phyloP scores from a whole-genome alignment of 1,284 basidiomycete genomes.

The Sanghuangporus sanghuang region DNA sequence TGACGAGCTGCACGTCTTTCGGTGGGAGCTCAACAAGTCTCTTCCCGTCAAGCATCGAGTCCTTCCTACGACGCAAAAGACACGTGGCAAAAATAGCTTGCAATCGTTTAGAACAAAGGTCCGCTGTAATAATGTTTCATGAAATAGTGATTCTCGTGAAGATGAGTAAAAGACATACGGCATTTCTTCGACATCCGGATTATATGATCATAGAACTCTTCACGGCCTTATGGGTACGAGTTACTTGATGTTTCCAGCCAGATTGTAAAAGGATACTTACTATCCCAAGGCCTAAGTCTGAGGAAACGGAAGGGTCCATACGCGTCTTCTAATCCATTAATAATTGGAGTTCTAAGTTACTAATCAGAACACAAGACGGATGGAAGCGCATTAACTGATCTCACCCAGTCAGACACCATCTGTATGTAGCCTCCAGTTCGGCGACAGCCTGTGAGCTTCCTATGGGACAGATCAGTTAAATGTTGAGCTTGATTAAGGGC shows the following conservation, averaged over 20 bases:
- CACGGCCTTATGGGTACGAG: constrained; percentile 31
- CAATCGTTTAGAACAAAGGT: constrained; percentile 41
- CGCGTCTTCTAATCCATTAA: constrained; percentile 47
- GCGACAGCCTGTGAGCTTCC: constrained; percentile 45
- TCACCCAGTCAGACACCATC: constrained; percentile 54
- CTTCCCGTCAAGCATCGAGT: constrained; percentile 51
- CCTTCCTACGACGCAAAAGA: constrained; percentile 52
- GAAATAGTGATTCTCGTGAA: background rate
- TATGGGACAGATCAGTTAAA: constrained; percentile 20
- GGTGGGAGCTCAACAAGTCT: constrained; percentile 52
- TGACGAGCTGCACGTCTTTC: constrained; percentile 44
- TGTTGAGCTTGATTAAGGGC: background rate
- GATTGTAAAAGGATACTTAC: constrained; percentile 2
- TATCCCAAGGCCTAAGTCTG: constrained; percentile 25
- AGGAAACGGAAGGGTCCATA: constrained; percentile 51
- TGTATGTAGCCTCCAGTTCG: constrained; percentile 36
- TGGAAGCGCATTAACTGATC: constrained; percentile 2
- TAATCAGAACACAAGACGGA: background rate
- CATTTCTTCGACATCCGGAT: constrained; percentile 39
- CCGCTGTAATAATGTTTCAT: constrained; percentile 28
- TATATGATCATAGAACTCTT: constrained; percentile 41
- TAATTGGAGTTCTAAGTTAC: constrained; percentile 45
- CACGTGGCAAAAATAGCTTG: constrained; percentile 47
- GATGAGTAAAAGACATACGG: constrained; percentile 29
- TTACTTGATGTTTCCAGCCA: no score